Evolutionary conservation across 2,329 filamentous ascomycete species (phyloP), one percentile per base, ranked within the genome.

Genomic region (Cercospora zeina): DNA sequence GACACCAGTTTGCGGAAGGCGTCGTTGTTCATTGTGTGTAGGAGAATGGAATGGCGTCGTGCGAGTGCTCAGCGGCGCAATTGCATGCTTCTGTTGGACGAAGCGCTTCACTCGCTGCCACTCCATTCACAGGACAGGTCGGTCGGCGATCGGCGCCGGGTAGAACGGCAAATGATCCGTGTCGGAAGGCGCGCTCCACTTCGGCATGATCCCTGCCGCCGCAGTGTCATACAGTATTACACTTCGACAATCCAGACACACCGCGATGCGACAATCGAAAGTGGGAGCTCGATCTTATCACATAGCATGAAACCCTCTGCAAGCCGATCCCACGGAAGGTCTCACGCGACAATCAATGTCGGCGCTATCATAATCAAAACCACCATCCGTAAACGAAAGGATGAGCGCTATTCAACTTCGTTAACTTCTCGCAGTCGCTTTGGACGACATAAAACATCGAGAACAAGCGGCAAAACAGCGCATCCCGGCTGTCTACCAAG

Each of bases 1-100:
- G 85, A 49, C 21, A 96, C 77, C 6, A 97, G 83, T 67, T 89
- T 89, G 59, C 95, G 89, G 72, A 99, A 99, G 71, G 97, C 91
- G 47, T 92, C 86, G 81, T 97, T 97, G 76, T 97, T 96, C 95
- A 99, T 97, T 5, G 47, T 66, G 62, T 27, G 31, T 7, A 42
- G 3, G 27, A 8, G n/a, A 14, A 21, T 11, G 30, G 14, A 19
- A 3, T 3, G 5, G 10, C 49, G 13, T 8, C 11, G 21, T 3
- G 21, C 13, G 13, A 21, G 42, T 47, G 21, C 11, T 27, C 21
- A 47, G 21, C 21, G 13, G 42, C 13, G 42, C 42, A 14, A 1
- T 14, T 27, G 42, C 42, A 47, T 27, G 19, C 13, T 47, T 47
- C 42, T n/a, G 21, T 47, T 27, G 21, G 13, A 14, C 7, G 11